phyloP scores from a whole-genome alignment of 176 grass and related monocot genomes.

The Zea luxurians region DNA sequence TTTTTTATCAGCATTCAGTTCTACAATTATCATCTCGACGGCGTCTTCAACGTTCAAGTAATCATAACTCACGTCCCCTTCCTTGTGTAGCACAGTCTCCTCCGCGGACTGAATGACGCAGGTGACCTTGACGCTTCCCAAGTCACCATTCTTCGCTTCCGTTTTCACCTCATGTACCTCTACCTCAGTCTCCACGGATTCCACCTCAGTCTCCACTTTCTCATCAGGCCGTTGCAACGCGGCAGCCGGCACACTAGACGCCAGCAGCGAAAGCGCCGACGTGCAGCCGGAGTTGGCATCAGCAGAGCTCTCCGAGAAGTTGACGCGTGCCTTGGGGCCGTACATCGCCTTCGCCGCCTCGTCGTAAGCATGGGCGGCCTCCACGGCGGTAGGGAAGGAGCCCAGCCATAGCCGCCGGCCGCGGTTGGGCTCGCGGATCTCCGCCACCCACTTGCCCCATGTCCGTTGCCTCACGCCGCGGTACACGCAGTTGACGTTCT shows the following conservation, averaged over 20 bases:
- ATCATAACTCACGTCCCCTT: conserved; percentile 40
- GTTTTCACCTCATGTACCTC: conserved; percentile 42
- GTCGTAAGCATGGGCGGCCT: conserved; percentile 78
- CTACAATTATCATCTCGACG: conserved; percentile 53
- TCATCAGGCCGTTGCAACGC: conserved; percentile 26
- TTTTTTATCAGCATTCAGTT: conserved; percentile 54
- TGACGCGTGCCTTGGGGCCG: conserved; percentile 60
- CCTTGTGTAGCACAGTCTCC: conserved; percentile 26
- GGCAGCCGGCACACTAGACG: conserved; percentile 2
- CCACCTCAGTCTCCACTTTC: conserved; percentile 33
- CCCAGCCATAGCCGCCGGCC: conserved; percentile 86
- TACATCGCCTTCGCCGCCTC: conserved; percentile 92
- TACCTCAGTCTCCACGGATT: conserved; percentile 42
- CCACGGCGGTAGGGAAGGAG: conserved; percentile 62
- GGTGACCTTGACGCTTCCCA: conserved; percentile 15
- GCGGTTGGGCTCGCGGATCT: conserved; percentile 88
- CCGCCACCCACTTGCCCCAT: conserved; percentile 97
- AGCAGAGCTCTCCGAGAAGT: conserved; percentile 44
- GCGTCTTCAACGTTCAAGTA: conserved; percentile 53
- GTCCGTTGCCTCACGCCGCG: conserved; percentile 87
- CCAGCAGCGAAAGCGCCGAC: conserved; percentile 31
- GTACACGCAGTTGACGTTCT: conserved; percentile 62
- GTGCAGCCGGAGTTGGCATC: conserved; percentile 45
- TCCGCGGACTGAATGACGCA: conserved; percentile 12
- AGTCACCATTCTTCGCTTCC: conserved; percentile 38